Evolutionary conservation across 768 basidiomycete genomes (phyloP).

Genomic region (Cystofilobasidium macerans): DNA sequence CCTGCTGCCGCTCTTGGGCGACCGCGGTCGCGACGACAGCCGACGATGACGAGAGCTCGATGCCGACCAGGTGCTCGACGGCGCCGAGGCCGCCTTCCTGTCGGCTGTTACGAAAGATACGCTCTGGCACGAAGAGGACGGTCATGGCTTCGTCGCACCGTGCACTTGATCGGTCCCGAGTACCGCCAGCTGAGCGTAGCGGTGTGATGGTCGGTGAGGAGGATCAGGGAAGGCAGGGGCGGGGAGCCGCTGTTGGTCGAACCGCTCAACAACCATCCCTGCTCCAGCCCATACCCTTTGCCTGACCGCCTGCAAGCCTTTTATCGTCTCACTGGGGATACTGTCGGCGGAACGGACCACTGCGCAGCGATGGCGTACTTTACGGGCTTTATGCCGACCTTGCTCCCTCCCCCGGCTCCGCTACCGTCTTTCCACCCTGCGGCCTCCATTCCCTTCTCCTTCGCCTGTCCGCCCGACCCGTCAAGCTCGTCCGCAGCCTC

Average conservation of each 20-base stretch:
- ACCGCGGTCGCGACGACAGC: background rate
- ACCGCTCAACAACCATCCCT: no score
- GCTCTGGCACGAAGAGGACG: background rate
- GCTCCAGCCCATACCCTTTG: background rate
- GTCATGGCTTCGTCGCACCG: background rate
- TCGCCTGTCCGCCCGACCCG: slow-evolving; percentile 6
- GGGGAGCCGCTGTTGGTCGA: no score
- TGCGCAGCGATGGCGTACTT: slow-evolving; percentile 46
- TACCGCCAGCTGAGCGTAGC: no score
- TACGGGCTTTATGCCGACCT: slow-evolving; percentile 49
- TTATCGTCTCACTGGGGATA: background rate
- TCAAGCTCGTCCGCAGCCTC: background rate
- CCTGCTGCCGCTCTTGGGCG: background rate
- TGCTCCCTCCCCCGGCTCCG: background rate
- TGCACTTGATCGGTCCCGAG: background rate
- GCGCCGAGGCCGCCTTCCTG: background rate
- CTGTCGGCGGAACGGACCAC: background rate
- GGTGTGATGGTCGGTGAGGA: no score
- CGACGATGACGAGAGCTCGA: background rate
- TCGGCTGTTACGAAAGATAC: background rate
- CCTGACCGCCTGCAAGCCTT: background rate
- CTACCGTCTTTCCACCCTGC: background rate
- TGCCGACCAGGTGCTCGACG: background rate
- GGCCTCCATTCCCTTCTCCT: background rate
- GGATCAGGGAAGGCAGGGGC: no score